These are phyloP conservation scores for Telopea speciosissima DNA, from an alignment of 177 flowering plant species.

Conservation along the genomic window DNA sequence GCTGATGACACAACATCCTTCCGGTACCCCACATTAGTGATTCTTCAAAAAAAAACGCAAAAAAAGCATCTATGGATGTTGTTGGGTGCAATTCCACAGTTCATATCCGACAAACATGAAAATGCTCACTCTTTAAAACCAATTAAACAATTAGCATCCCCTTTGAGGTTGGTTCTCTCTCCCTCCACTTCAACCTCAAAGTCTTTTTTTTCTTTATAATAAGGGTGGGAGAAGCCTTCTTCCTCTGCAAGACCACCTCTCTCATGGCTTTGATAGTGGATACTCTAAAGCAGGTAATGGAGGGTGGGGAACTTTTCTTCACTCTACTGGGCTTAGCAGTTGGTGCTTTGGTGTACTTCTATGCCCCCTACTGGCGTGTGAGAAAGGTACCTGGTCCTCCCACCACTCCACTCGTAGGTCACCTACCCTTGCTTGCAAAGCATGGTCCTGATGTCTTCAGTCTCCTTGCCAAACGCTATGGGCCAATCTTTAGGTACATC, in stretches of 20 bases:
- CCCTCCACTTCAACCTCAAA: no score
- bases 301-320: conserved; percentile 23
- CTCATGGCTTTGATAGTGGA: conserved; percentile 2
- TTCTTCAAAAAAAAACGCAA: no score
- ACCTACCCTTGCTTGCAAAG: conserved; percentile 76
- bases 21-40: no score
- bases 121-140: no score
- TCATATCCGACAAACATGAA: no score
- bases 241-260: neutral
- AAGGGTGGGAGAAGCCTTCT: neutral
- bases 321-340: conserved; percentile 30
- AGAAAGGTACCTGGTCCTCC: conserved; percentile 89
- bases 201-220: no score
- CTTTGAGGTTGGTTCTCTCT: no score
- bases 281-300: neutral
- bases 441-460: conserved; percentile 81
- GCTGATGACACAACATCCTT: no score
- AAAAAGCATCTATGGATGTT: no score
- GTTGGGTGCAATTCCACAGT: no score
- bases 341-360: conserved; percentile 43
- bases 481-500: conserved; percentile 73
- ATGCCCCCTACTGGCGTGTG: conserved; percentile 72
- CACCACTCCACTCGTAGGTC: conserved; percentile 65
- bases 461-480: conserved; percentile 61
- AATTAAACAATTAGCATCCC: no score